These are phyloP conservation scores for Colletotrichum chlorophyti DNA, from an alignment of 2,329 filamentous ascomycete species.

Conservation along the genomic window DNA sequence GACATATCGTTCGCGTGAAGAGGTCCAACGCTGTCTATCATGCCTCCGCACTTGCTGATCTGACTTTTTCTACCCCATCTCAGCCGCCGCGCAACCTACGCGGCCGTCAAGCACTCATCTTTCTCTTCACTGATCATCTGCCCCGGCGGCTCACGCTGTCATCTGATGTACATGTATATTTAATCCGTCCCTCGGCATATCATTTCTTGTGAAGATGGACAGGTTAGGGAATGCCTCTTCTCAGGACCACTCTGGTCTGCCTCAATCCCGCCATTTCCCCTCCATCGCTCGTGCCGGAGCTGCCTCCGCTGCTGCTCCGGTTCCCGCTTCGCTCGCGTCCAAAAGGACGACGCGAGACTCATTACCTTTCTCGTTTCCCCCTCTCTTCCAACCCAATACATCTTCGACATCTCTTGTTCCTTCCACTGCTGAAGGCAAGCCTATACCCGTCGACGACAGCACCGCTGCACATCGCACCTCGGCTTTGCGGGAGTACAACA, in stretches of 20 bases:
- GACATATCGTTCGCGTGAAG: background rate
- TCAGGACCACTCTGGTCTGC: slow-evolving; percentile 17
- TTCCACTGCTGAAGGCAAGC: slow-evolving; percentile 61
- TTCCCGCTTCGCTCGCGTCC: slow-evolving; percentile 23
- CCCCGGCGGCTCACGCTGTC: slow-evolving; percentile 8
- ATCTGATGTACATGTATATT: slow-evolving; percentile 18
- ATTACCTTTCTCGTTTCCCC: slow-evolving; percentile 56
- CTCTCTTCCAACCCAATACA: slow-evolving; percentile 54
- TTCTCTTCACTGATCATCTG: slow-evolving; percentile 16
- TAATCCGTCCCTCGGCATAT: slow-evolving; percentile 12
- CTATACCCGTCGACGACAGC: slow-evolving; percentile 62
- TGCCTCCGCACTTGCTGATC: slow-evolving; percentile 26
- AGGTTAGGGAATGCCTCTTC: slow-evolving; percentile 1
- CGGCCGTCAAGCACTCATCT: slow-evolving; percentile 3
- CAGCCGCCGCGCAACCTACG: slow-evolving; percentile 11
- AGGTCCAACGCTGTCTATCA: slow-evolving; percentile 19
- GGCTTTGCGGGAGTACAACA: slow-evolving; percentile 65
- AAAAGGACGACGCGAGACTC: slow-evolving; percentile 36
- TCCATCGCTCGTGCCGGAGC: slow-evolving; percentile 3
- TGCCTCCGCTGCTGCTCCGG: slow-evolving; percentile 8
- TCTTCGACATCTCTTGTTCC: slow-evolving; percentile 61
- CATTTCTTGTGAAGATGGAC: slow-evolving; percentile 21
- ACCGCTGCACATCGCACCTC: slow-evolving; percentile 64
- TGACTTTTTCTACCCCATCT: slow-evolving; percentile 13
- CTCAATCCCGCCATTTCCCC: slow-evolving; percentile 4